Evolutionary conservation across 208 protist genomes (phyloP).

Genomic region (Leishmania mexicana): DNA sequence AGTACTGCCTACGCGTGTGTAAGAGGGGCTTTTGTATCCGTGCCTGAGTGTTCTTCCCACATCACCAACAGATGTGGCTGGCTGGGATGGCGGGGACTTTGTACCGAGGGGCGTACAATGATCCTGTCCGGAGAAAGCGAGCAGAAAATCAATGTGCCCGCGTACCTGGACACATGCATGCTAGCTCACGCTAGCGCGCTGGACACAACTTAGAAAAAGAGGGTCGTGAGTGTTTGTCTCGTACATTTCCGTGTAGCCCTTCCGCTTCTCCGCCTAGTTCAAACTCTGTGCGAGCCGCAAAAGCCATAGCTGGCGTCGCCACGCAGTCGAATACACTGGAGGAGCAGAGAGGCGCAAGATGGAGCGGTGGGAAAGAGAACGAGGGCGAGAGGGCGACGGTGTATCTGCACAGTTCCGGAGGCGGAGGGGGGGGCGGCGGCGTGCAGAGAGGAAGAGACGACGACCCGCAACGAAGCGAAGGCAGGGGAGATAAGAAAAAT

Average conservation of each 20-base stretch:
- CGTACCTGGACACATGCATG: neutral
- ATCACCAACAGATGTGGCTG: neutral
- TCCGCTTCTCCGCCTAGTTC: neutral
- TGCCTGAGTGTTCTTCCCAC: neutral
- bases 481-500: neutral
- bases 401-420: neutral
- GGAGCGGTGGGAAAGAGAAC: neutral
- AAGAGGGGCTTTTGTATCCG: too few relatives aligned
- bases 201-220: neutral
- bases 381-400: neutral
- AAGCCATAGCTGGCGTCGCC: neutral
- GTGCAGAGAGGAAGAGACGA: neutral
- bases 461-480: neutral
- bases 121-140: neutral
- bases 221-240: rapidly evolving
- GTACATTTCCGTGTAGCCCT: neutral
- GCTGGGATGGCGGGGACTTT: neutral
- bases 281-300: neutral
- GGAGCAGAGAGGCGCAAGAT: neutral
- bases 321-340: neutral
- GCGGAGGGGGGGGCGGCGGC: too few relatives aligned
- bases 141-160: neutral
- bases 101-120: neutral
- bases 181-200: neutral
- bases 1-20: neutral